phyloP scores from a whole-genome alignment of 2,329 filamentous ascomycete genomes.

The Colletotrichum sp. region DNA sequence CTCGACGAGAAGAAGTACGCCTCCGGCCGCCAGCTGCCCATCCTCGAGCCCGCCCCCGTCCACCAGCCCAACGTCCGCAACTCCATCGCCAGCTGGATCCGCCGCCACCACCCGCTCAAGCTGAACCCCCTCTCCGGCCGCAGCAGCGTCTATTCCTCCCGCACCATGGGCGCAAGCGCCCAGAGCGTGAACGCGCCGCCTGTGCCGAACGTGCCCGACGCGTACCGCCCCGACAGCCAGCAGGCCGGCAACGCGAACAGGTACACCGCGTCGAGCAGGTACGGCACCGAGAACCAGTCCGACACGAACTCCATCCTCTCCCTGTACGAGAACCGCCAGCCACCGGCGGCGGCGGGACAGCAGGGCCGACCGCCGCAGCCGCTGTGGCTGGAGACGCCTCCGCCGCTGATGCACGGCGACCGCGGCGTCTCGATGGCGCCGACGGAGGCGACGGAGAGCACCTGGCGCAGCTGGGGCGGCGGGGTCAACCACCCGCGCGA shows the following conservation, averaged over 20 bases:
- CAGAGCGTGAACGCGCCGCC: neutral
- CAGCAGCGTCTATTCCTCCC: constrained; percentile 14
- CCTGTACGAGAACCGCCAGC: constrained; percentile 1
- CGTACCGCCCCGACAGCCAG: constrained; percentile 1
- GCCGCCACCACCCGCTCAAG: constrained; percentile 27
- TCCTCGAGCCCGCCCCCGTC: constrained; percentile 13
- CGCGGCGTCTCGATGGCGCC: constrained; percentile 21
- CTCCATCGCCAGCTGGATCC: constrained; percentile 29
- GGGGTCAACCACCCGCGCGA: constrained; percentile 9
- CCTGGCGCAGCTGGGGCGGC: constrained; percentile 21
- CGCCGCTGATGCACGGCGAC: neutral
- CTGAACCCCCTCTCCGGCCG: constrained; percentile 23
- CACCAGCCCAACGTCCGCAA: constrained; percentile 22
- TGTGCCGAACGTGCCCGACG: neutral
- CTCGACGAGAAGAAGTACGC: constrained; percentile 22
- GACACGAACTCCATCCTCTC: constrained; percentile 9
- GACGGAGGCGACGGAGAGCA: constrained; percentile 17
- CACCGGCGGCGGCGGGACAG: neutral
- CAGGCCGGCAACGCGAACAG: neutral
- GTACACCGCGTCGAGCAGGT: neutral
- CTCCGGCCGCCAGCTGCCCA: constrained; percentile 14
- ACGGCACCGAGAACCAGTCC: neutral
- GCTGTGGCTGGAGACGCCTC: neutral
- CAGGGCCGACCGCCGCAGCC: neutral
- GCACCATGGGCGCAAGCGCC: neutral